Percentiles rank a stretch among this genome's conserved stretches.
Conservation (phyloP, 2,329 filamentous ascomycete species). For the Botrytis paeoniae region DNA sequence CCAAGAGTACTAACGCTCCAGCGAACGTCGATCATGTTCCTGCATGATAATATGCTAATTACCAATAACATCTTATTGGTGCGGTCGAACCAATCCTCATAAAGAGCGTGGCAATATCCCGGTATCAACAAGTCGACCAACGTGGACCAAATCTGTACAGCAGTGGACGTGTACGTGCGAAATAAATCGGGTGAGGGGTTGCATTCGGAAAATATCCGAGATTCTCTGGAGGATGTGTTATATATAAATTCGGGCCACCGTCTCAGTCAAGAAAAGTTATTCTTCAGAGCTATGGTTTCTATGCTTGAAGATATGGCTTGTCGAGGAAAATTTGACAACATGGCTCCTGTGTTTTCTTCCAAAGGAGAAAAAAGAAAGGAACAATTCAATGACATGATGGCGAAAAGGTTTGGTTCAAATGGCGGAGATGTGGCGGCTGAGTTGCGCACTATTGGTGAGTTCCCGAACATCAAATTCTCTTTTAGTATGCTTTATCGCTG, state of each 20-base stretch:
- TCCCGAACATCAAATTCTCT: background rate
- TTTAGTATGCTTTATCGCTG: background rate
- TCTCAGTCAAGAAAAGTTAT: background rate
- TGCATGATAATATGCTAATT: conserved; percentile 12
- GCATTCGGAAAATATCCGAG: background rate
- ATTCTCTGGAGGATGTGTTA: background rate
- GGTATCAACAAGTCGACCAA: background rate
- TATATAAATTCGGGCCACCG: background rate
- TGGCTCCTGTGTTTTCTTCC: background rate
- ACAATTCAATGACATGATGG: conserved; percentile 6
- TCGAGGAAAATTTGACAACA: background rate
- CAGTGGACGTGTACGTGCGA: conserved; percentile 13
- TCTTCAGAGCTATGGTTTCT: background rate
- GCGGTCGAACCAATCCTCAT: conserved; percentile 3
- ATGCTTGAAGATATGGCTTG: background rate
- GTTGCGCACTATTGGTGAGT: conserved; percentile 10
- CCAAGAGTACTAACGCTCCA: background rate
- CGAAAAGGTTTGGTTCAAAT: background rate
- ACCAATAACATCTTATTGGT: background rate
- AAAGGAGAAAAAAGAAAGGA: conserved; percentile 11
- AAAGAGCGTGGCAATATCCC: conserved; percentile 14
- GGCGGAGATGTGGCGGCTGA: conserved; percentile 5
- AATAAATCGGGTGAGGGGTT: background rate
- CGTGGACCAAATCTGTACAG: background rate
- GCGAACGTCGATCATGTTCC: background rate